Conservation (phyloP, 2,329 filamentous ascomycete genomes). For the Fusarium tricinctum region DNA sequence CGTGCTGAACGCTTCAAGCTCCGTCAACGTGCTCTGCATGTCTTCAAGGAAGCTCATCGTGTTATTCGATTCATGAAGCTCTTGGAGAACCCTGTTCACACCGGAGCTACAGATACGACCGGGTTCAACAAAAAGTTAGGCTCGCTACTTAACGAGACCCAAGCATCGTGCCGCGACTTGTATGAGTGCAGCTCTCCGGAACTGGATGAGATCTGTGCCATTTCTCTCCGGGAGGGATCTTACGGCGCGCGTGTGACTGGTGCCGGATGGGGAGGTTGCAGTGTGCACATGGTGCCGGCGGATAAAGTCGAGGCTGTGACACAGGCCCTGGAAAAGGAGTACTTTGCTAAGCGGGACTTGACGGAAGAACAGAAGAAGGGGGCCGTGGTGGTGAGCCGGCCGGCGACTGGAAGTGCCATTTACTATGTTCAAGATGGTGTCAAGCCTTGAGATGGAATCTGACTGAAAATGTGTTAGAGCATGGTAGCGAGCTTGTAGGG, state of each 20-base stretch:
- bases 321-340: conserved; percentile 82
- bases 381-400: conserved; percentile 90
- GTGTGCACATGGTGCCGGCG: conserved; percentile 89
- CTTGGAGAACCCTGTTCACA: conserved; percentile 68
- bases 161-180: conserved; percentile 85
- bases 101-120: conserved; percentile 65
- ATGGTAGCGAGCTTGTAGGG: not conserved
- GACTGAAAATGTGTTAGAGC: conserved; percentile 9
- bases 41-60: conserved; percentile 88
- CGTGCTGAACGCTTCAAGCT: conserved; percentile 90
- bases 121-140: conserved; percentile 79
- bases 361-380: conserved; percentile 79
- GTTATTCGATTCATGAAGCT: conserved; percentile 87
- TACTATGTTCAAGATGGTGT: conserved; percentile 57
- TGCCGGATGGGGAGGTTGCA: conserved; percentile 97
- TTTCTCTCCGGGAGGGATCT: conserved; percentile 82
- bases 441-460: conserved; percentile 24
- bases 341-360: conserved; percentile 78
- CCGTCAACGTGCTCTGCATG: conserved; percentile 88
- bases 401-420: conserved; percentile 78
- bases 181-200: conserved; percentile 96
- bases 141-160: conserved; percentile 87
- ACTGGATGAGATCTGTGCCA: conserved; percentile 87
- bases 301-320: conserved; percentile 84
- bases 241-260: conserved; percentile 91